Conservation (phyloP, 768 basidiomycete species). For the Rubroboletus pulcherrimus region DNA sequence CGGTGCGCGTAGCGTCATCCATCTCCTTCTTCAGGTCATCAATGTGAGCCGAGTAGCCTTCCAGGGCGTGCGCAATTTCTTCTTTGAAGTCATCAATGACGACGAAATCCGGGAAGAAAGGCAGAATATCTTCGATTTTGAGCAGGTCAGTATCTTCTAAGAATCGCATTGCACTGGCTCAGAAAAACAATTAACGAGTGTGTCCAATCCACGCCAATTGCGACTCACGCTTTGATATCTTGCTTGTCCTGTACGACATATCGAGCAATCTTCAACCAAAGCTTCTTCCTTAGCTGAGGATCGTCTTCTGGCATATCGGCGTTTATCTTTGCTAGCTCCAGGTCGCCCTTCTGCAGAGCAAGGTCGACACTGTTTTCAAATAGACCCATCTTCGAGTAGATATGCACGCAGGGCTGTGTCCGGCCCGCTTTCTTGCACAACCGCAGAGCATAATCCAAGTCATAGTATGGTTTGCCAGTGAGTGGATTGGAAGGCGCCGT, state of each 20-base stretch:
- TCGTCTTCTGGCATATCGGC: constrained; percentile 96
- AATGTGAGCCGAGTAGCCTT: constrained; percentile 90
- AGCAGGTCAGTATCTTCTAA: constrained; percentile 90
- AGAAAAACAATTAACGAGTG: neutral
- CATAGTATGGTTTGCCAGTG: constrained; percentile 87
- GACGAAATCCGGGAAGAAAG: constrained; percentile 99
- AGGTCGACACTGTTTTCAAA: constrained; percentile 97
- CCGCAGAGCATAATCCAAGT: constrained; percentile 93
- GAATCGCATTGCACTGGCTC: constrained; percentile 88
- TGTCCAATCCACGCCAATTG: neutral
- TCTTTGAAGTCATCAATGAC: constrained; percentile 99
- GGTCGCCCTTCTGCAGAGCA: constrained; percentile 88
- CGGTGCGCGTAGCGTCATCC: constrained; percentile 90
- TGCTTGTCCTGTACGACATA: constrained; percentile 98
- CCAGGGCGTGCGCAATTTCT: constrained; percentile 93
- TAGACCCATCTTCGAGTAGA: constrained; percentile 96
- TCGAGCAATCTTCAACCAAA: constrained; percentile 98
- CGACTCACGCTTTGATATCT: constrained; percentile 92
- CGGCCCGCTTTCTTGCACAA: constrained; percentile 81
- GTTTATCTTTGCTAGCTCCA: constrained; percentile 92
- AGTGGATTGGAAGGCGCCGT: constrained; percentile 78
- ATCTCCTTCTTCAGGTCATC: constrained; percentile 88
- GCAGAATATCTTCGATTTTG: constrained; percentile 97
- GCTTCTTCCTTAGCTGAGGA: constrained; percentile 77
- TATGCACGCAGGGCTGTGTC: constrained; percentile 88